Evolutionary conservation across 1,284 basidiomycete species (phyloP), one percentile per base, ranked within the genome.

Genomic region (Ustilago trichophora): DNA sequence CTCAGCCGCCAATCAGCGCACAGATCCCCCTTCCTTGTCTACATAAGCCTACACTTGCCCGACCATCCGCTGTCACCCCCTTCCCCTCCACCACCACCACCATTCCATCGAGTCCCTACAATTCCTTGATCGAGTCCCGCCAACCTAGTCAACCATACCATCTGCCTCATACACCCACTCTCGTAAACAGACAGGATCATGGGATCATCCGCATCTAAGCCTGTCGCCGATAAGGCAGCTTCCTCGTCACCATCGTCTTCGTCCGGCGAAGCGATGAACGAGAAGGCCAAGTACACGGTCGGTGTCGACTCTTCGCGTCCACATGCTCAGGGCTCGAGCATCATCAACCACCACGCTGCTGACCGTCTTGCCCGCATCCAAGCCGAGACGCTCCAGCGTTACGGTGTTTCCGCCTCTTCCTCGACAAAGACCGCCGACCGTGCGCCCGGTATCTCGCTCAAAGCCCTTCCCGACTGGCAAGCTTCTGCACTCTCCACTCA

Each of bases 401-500:
- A 21, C 24, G 16, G 19, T n/a, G 18, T 22, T 6, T 22, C 48
- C 22, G 7, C 34, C 18, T 32, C 45, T 5, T n/a, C 40, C 15
- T n/a, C 22, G 8, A 18, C 54, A 21, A 27, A 40, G 13, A 16
- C 40, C n/a, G 18, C 33, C 7, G 46, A 51, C 11, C 47, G 45
- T 15, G 11, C 18, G 3, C 45, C 67, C 2, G 55, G 45, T 3
- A 58, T 70, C 62, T 57, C 62, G 25, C 64, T 66, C 49, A 29
- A 40, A 6, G 51, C 59, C 2, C 21, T 75, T 29, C 38, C 67
- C 13, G 36, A 53, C 13, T 75, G 73, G 73, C 56, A 72, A 29
- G 31, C 48, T 21, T 49, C 49, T 0, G 71, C 73, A 4, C 54
- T 75, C 7, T 36, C 59, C 8, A 50, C 44, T 12, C 86, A 90